Evolutionary conservation across 1,284 basidiomycete genomes (phyloP).

Genomic region (Albatrellus sp.): DNA sequence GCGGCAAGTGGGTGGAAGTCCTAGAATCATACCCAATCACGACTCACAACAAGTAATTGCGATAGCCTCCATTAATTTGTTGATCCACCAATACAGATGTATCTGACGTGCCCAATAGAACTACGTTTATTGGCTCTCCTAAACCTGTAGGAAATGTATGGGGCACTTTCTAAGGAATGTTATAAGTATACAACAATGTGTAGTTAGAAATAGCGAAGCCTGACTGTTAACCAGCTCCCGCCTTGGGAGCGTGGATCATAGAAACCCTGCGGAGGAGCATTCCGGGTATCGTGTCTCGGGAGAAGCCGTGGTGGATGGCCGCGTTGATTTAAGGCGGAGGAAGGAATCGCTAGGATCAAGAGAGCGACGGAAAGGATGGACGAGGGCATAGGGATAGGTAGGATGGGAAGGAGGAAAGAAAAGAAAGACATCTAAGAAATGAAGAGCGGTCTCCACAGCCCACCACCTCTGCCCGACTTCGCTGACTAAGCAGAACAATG

Average conservation of each 20-base stretch:
- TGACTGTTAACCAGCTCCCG: slow-evolving; percentile 36
- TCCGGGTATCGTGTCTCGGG: slow-evolving; percentile 13
- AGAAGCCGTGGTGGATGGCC: slow-evolving; percentile 13
- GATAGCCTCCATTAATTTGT: slow-evolving; percentile 56
- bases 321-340: slow-evolving; percentile 7
- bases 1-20: background rate
- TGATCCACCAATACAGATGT: slow-evolving; percentile 53
- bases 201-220: no score
- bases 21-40: background rate
- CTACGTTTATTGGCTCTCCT: slow-evolving; percentile 84
- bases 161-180: slow-evolving; percentile 33
- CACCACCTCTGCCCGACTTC: no score
- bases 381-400: slow-evolving; percentile 18
- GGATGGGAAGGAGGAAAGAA: slow-evolving; percentile 8
- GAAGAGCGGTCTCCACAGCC: background rate
- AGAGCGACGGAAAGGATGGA: slow-evolving; percentile 14
- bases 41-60: slow-evolving; percentile 64
- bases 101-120: slow-evolving; percentile 78
- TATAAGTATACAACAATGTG: background rate
- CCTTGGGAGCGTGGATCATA: slow-evolving; percentile 28
- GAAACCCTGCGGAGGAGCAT: slow-evolving; percentile 28
- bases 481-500: no score
- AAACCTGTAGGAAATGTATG: slow-evolving; percentile 62
- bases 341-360: slow-evolving; percentile 14
- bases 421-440: background rate